Conservation (phyloP, 2,329 filamentous ascomycete species). For the Leptographium lundbergii region DNA sequence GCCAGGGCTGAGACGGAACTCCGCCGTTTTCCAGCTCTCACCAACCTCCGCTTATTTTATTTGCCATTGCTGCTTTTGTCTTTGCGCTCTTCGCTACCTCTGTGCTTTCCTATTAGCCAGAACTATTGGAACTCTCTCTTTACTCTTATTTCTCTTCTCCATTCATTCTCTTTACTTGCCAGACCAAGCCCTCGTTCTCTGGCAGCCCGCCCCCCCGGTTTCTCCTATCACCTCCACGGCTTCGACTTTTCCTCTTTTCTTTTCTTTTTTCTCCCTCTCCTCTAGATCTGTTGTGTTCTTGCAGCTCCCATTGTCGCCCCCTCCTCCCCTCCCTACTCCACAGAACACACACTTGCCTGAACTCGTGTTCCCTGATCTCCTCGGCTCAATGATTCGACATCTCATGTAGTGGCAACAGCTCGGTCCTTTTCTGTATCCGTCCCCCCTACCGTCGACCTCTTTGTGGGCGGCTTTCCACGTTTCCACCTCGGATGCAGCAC, state of each 20-base stretch:
- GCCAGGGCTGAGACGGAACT: slow-evolving; percentile 1
- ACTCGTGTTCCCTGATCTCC: background rate
- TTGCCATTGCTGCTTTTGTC: background rate
- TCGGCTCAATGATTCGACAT: slow-evolving; percentile 10
- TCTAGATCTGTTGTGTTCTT: background rate
- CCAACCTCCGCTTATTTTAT: background rate
- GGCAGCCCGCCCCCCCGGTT: background rate
- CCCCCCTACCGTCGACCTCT: background rate
- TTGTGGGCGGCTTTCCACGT: background rate
- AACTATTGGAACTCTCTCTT: background rate
- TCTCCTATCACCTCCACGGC: background rate
- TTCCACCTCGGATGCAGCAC: background rate
- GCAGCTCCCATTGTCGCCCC: background rate
- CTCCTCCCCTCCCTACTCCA: background rate
- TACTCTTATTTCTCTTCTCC: background rate
- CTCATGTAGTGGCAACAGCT: slow-evolving; percentile 6
- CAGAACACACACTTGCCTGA: background rate
- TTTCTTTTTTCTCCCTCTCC: background rate
- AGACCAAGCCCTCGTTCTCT: background rate
- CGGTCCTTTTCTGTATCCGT: background rate
- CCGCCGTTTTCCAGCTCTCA: background rate
- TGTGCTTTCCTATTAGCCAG: background rate
- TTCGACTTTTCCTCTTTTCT: background rate
- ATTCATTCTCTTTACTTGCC: background rate
- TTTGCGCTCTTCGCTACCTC: background rate